Conservation (phyloP, 2,329 filamentous ascomycete genomes). For the Aspergillus phoenicis region DNA sequence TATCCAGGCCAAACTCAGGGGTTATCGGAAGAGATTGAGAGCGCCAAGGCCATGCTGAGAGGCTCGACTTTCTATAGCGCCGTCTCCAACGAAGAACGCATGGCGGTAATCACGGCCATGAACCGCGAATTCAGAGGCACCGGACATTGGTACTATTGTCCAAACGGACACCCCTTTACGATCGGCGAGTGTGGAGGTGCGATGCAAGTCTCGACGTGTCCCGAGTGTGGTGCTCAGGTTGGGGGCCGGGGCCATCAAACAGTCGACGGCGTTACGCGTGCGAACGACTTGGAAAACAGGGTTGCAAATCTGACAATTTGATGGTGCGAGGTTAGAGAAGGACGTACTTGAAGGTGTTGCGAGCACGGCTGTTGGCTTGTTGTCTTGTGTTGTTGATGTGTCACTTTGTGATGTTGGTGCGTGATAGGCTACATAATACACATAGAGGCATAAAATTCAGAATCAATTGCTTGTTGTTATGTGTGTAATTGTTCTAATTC, state of each 20-base stretch:
- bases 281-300: slow-evolving; percentile 57
- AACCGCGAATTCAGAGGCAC: slow-evolving; percentile 52
- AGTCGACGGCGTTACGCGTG: slow-evolving; percentile 57
- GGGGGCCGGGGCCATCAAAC: slow-evolving; percentile 58
- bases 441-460: too few species aligned
- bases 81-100: slow-evolving; percentile 56
- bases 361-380: background rate
- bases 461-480: too few species aligned
- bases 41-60: slow-evolving; percentile 50
- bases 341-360: background rate
- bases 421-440: too few species aligned
- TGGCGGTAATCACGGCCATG: slow-evolving; percentile 57
- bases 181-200: slow-evolving; percentile 69
- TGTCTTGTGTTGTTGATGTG: too few species aligned
- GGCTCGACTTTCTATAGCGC: slow-evolving; percentile 52
- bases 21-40: slow-evolving; percentile 51
- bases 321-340: too few species aligned
- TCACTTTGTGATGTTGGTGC: too few species aligned
- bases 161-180: slow-evolving; percentile 55
- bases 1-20: slow-evolving; percentile 33
- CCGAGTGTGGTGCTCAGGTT: slow-evolving; percentile 61
- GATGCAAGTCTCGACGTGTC: slow-evolving; percentile 63
- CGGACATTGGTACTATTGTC: slow-evolving; percentile 52
- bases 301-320: background rate
- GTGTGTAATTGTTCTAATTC: too few species aligned